Base-by-base conservation (phyloP, 805 yeast species). In the Helenozyma baotianmanensis region DNA sequence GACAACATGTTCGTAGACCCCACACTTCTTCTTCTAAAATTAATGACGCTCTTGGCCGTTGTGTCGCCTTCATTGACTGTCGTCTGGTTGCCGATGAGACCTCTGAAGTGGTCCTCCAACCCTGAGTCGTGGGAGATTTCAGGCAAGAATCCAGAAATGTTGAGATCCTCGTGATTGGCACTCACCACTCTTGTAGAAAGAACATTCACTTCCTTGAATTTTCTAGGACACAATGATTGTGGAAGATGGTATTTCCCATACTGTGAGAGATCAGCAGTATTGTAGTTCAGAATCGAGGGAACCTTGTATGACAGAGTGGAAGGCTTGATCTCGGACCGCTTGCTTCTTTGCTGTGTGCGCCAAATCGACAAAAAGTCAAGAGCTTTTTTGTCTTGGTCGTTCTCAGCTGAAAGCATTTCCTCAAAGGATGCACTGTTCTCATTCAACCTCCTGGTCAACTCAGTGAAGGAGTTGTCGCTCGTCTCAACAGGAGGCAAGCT, bases 51-150 rank as follows among this genome's bases (percentile, higher is more conserved):
- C 6, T 29, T 14, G 14, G 7, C 10, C 12, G 14, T 15, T 11
- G 10, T 16, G 6, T 12, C 12, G 5, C 24, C 33, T 8, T 30
- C 21, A 17, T 16, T 9, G 4, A 16, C 11, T 9, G 23, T 17
- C 9, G 22, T 17, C 11, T 30, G 17, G 14, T 32, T 36, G n/a
- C n/a, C n/a, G 23, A 53, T 50, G 48, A 68, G 56, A 13, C 54
- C 54, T 18, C 53, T 53, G 47, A 72, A 70, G 27, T 69, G 70
- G 29, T 54, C 53, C 29, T 61, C 75, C 48, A 72, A 66, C 11
- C 72, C 76, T 2, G 77, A 70, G 27, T 70, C 72, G 22, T 60
- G 61, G 1, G 74, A 63, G 17, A 70, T 30, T 39, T 73, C 73
- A 4, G 78, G 78, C 30, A 73, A 55, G 25, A 64, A 56, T 35